These are phyloP conservation scores for Citrus sp. DNA, from an alignment of 345 rosid genomes.

Conservation along the genomic window DNA sequence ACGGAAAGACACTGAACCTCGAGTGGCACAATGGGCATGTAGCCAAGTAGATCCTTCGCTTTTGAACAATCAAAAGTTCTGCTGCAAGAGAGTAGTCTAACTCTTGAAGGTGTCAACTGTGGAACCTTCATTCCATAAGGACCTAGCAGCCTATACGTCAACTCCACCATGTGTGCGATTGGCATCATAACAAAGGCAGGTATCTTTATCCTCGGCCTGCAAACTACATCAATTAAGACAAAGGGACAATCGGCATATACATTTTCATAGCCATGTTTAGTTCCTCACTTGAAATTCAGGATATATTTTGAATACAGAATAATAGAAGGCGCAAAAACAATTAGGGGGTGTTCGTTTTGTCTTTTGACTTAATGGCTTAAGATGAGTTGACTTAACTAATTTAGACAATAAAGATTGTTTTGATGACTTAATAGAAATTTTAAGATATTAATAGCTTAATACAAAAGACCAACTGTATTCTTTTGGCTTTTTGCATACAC, in stretches of 20 bases:
- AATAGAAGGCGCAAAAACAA: neutral
- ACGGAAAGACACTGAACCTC: conserved; percentile 49
- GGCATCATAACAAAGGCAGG: conserved; percentile 82
- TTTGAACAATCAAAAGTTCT: conserved; percentile 73
- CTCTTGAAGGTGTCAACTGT: conserved; percentile 84
- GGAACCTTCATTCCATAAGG: conserved; percentile 90
- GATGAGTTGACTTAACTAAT: neutral
- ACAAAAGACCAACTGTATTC: neutral
- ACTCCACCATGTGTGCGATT: conserved; percentile 69
- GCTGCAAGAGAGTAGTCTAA: conserved; percentile 79
- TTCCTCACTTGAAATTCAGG: neutral
- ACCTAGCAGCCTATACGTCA: conserved; percentile 59
- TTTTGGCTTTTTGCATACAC: neutral
- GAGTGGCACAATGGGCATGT: conserved; percentile 66
- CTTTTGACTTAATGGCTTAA: neutral
- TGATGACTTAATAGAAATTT: neutral
- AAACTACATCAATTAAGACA: conserved; percentile 30
- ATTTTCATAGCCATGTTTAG: neutral
- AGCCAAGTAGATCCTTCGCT: conserved; percentile 85
- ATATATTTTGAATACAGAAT: neutral
- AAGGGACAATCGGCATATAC: conserved; percentile 11
- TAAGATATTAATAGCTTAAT: neutral
- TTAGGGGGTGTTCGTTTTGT: neutral
- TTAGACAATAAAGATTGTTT: neutral
- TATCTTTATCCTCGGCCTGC: conserved; percentile 88